Base-by-base conservation (phyloP, 2,329 filamentous ascomycete genomes). In the Tolypocladium inflatum region DNA sequence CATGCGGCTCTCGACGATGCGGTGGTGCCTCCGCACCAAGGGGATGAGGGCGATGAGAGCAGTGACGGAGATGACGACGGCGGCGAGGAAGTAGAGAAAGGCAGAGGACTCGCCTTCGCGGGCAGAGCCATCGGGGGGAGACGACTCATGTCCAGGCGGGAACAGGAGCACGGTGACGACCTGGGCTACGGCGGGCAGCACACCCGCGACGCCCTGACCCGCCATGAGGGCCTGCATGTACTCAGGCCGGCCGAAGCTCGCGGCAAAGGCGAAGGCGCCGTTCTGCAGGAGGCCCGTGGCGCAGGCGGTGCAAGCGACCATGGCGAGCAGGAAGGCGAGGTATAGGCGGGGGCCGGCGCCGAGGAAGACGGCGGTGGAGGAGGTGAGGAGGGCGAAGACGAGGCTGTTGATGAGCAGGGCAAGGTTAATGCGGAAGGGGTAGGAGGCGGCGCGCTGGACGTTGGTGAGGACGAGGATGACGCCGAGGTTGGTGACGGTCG, bases 221-320 rank as follows among this genome's bases (percentile, higher is more conserved):
- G 88, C 86, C 92, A 99, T 97, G 72, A 97, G 91, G 30, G 88
- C 93, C 73, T 97, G 93, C 57, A 91, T 96, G 72, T 97, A 99
- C 72, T 94, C 90, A 23, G 88, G 84, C 55, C 89, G 80, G 41
- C 87, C 90, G 67, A 96, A 97, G 56, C 90, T 87, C 4, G 89
- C 85, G 3, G 91, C 91, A 69, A 92, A 97, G 3, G 94, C 91
- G 70, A 97, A 96, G 13, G 94, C 85, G 21, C 94, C 94, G 71
- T 97, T 97, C 74, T 97, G 94, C 64, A 92, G 89, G 55, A 97
- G 78, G 0, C 89, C 92, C 0, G 91, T 89, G 0, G 90, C 91
- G 68, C 88, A 79, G 63, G 91, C 90, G 0, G 91, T 84, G n/a
- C 78, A 76, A 61, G 89, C 86, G 5, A 97, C 91, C 81, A 92